A percentile compares a stretch with the other conserved stretches of the same genome.
Conservation (phyloP, 2,329 filamentous ascomycete species). For the Hypoxylon sp. region DNA sequence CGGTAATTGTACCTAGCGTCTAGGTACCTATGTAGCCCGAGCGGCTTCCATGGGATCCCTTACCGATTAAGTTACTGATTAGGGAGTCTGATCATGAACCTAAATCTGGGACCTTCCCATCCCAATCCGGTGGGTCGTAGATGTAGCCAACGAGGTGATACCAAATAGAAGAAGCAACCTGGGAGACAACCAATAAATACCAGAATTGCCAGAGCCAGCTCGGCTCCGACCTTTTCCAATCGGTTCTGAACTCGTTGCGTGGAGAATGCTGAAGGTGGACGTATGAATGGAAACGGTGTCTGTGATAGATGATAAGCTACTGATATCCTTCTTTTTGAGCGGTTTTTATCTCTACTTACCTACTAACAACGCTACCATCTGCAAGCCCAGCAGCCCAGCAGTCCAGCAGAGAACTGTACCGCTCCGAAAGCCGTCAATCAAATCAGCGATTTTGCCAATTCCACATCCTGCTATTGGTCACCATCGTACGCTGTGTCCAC, state of each 20-base stretch:
- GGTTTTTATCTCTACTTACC: slow-evolving; percentile 2
- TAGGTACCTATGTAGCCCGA: too few species aligned
- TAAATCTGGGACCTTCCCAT: slow-evolving; percentile 32
- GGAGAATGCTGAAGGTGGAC: slow-evolving; percentile 3
- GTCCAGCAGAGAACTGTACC: too few species aligned
- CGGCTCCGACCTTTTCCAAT: slow-evolving; percentile 24
- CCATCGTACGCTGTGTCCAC: slow-evolving; percentile 21
- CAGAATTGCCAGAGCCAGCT: slow-evolving; percentile 6
- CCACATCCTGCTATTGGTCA: slow-evolving; percentile 36
- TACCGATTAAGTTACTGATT: slow-evolving; percentile 16
- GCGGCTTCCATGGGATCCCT: too few species aligned
- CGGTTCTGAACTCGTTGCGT: slow-evolving; percentile 6
- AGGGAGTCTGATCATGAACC: slow-evolving; percentile 8
- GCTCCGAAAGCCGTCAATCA: slow-evolving; percentile 26
- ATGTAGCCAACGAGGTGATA: slow-evolving; percentile 16
- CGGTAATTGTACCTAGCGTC: too few species aligned
- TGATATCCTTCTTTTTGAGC: slow-evolving; percentile 9
- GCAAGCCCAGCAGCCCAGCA: not conserved
- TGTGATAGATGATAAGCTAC: slow-evolving; percentile 18
- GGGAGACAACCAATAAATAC: slow-evolving; percentile 6
- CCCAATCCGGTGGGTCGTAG: slow-evolving; percentile 33
- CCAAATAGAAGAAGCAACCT: slow-evolving; percentile 7
- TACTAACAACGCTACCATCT: slow-evolving; percentile 1
- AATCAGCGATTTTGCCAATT: slow-evolving; percentile 34
- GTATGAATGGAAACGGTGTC: slow-evolving; percentile 5